Evolutionary conservation across 768 basidiomycete genomes (phyloP).

Genomic region (Calocybe cyanea): DNA sequence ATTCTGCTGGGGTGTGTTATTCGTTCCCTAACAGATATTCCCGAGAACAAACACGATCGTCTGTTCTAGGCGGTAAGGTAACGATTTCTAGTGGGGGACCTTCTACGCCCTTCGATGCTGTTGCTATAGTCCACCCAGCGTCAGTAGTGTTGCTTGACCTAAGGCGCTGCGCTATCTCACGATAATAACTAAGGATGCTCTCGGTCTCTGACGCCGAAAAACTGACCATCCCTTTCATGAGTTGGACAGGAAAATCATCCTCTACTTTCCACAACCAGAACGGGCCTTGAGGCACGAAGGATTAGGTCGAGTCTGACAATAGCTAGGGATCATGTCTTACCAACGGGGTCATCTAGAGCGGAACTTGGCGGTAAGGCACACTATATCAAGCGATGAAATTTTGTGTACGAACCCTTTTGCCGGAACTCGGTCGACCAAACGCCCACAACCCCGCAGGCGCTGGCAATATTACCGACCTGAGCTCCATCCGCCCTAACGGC

Average conservation of each 20-base stretch:
- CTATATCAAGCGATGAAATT: neutral
- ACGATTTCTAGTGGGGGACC: constrained; percentile 35
- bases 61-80: constrained; percentile 46
- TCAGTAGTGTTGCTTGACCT: constrained; percentile 23
- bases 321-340: constrained; percentile 30
- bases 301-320: neutral
- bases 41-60: neutral
- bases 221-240: constrained; percentile 21
- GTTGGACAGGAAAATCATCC: constrained; percentile 29
- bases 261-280: constrained; percentile 71
- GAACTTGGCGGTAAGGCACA: neutral
- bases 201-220: no score
- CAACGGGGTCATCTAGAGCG: constrained; percentile 56
- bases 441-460: constrained; percentile 64
- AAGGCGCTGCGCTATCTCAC: no score
- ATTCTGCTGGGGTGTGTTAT: constrained; percentile 52
- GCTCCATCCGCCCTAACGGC: constrained; percentile 56
- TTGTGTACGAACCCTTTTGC: constrained; percentile 38
- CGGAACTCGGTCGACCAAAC: constrained; percentile 65
- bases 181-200: no score
- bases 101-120: constrained; percentile 42
- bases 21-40: neutral
- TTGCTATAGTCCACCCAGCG: constrained; percentile 57
- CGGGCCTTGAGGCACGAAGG: constrained; percentile 41
- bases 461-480: constrained; percentile 62